phyloP scores from a whole-genome alignment of 78 protist species.

The Dictyostelium firmibasis region DNA sequence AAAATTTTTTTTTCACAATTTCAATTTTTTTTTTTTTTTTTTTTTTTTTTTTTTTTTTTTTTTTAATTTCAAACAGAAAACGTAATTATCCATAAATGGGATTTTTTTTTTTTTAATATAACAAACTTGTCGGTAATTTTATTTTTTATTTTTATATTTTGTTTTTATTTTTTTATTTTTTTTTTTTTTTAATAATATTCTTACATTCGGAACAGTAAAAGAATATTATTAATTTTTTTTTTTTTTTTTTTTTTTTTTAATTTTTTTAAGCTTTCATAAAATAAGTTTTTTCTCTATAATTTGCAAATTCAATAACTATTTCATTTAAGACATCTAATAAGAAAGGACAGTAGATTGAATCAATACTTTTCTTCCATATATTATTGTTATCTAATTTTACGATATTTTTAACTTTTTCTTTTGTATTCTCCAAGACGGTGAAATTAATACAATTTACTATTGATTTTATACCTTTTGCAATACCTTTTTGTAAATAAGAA shows the following conservation, averaged over 20 bases:
- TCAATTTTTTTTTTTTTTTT: neutral
- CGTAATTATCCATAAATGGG: too few relatives aligned
- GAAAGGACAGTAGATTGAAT: constrained; percentile 27
- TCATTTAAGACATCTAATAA: constrained; percentile 2
- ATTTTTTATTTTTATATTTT: too few relatives aligned
- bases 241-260: too few relatives aligned
- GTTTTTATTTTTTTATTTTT: neutral
- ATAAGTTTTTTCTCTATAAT: neutral
- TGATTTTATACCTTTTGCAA: constrained; percentile 18
- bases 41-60: neutral
- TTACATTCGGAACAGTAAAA: too few relatives aligned
- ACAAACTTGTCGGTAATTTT: too few relatives aligned
- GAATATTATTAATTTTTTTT: too few relatives aligned
- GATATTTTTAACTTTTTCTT: constrained; percentile 2
- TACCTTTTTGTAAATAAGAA: constrained; percentile 19
- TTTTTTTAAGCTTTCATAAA: neutral
- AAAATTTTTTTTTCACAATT: too few relatives aligned
- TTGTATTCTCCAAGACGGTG: constrained; percentile 3
- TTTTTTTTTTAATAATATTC: neutral
- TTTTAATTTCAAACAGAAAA: neutral
- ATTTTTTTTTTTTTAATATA: too few relatives aligned
- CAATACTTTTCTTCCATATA: constrained; percentile 47
- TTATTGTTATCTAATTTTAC: neutral
- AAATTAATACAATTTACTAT: neutral
- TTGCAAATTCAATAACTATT: constrained; percentile 24